These are phyloP conservation scores for Dentipellis sp. DNA, from an alignment of 768 basidiomycete species.

Conservation along the genomic window DNA sequence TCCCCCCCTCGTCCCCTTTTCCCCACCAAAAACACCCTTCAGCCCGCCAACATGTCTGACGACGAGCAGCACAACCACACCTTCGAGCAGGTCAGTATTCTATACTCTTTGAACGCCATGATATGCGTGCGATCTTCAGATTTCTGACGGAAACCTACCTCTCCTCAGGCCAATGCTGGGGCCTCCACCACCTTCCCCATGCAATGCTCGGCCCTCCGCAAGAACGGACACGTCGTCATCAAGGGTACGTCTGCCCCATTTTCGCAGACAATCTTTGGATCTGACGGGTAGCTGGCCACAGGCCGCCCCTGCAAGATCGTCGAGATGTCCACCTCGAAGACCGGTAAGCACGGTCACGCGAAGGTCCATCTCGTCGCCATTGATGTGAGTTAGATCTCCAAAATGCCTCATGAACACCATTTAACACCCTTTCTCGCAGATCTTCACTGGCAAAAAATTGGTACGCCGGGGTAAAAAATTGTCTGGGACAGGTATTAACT, in stretches of 20 bases:
- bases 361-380: conserved; percentile 97
- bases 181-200: conserved; percentile 76
- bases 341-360: conserved; percentile 99
- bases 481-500: conserved; percentile 1
- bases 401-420: background rate
- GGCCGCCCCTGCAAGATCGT: conserved; percentile 16
- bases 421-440: conserved; percentile 38
- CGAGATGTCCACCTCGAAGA: conserved; percentile 29
- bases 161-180: conserved; percentile 52
- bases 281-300: background rate
- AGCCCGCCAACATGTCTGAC: conserved; percentile 61
- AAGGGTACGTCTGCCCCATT: conserved; percentile 31
- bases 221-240: conserved; percentile 85
- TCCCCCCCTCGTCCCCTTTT: conserved; percentile 19
- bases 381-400: conserved; percentile 53
- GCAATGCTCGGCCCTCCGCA: conserved; percentile 93
- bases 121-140: background rate
- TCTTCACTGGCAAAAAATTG: conserved; percentile 97
- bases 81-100: conserved; percentile 65
- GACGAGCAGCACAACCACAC: conserved; percentile 81
- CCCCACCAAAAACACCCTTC: conserved; percentile 16
- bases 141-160: background rate
- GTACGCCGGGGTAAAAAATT: conserved; percentile 35
- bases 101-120: conserved; percentile 12
- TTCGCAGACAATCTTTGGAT: background rate